Conservation (phyloP, 306 rosid species). For the Vicia sativa region DNA sequence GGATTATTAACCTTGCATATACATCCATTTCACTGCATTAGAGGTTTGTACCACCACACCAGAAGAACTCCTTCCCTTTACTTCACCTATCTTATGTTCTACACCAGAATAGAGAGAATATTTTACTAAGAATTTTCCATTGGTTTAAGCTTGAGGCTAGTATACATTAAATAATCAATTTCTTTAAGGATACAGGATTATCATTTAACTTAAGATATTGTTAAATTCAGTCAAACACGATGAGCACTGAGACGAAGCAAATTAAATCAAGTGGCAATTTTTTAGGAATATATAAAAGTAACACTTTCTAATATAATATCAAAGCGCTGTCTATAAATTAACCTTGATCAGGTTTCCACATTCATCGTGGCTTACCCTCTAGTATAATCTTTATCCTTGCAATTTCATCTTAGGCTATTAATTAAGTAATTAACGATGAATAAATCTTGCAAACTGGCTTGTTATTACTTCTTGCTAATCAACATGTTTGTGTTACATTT, state of each 20-base stretch:
- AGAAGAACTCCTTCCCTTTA: no score
- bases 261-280: conserved; percentile 35
- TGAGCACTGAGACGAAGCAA: conserved; percentile 34
- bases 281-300: conserved; percentile 34
- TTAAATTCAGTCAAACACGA: conserved; percentile 36
- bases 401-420: conserved; percentile 17
- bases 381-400: conserved; percentile 17
- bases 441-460: conserved; percentile 25
- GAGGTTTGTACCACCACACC: no score
- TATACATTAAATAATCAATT: no score
- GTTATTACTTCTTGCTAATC: conserved; percentile 39
- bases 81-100: no score
- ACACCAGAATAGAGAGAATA: no score
- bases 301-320: conserved; percentile 3
- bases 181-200: no score
- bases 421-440: conserved; percentile 40
- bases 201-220: not conserved
- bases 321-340: conserved; percentile 45
- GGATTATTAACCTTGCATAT: no score
- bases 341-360: conserved; percentile 12
- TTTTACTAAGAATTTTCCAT: no score
- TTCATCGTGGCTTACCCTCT: conserved; percentile 31
- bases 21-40: no score
- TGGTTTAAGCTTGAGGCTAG: no score
- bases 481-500: conserved; percentile 46